A percentile compares a stretch with the other conserved stretches of the same genome.
These are phyloP conservation scores for Cerioporus squamosus DNA, from an alignment of 1,284 basidiomycete genomes.

Conservation along the genomic window DNA sequence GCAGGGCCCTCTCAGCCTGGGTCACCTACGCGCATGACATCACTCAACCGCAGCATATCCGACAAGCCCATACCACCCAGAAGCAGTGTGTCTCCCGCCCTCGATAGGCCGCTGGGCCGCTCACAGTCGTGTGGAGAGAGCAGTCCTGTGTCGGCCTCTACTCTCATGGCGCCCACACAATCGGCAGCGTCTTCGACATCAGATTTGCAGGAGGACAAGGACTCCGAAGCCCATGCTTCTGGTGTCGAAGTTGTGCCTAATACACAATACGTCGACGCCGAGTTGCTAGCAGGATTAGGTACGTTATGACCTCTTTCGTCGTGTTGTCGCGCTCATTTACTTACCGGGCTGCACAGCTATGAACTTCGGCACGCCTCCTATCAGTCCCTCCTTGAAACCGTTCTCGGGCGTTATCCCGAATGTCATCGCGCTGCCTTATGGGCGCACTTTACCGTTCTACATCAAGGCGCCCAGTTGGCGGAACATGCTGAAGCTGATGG, in stretches of 20 bases:
- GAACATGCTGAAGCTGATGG: conserved; percentile 72
- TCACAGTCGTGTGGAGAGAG: conserved; percentile 18
- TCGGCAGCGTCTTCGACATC: conserved; percentile 6
- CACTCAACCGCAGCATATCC: conserved; percentile 17
- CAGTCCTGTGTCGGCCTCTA: conserved; percentile 1
- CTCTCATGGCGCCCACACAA: background rate
- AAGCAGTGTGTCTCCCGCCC: background rate
- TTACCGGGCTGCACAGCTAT: conserved; percentile 48
- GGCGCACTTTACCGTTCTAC: conserved; percentile 67
- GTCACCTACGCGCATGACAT: background rate
- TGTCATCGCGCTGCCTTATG: conserved; percentile 71
- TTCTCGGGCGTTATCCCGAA: conserved; percentile 66
- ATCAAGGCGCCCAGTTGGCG: conserved; percentile 75
- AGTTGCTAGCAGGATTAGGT: conserved; percentile 69
- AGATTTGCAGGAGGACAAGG: conserved; percentile 14
- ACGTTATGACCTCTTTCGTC: conserved; percentile 37
- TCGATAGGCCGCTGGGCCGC: conserved; percentile 4
- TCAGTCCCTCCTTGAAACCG: conserved; percentile 48
- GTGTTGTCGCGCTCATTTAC: background rate
- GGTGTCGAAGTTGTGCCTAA: conserved; percentile 36
- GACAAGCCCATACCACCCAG: conserved; percentile 15
- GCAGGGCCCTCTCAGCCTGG: conserved; percentile 3
- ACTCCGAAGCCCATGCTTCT: background rate
- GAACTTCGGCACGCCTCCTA: conserved; percentile 63
- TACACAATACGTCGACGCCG: conserved; percentile 63